Evolutionary conservation across 371 early-diverging fungal genomes (phyloP), one percentile per base, ranked within the genome.

Genomic region (Lichtheimia hyalospora): DNA sequence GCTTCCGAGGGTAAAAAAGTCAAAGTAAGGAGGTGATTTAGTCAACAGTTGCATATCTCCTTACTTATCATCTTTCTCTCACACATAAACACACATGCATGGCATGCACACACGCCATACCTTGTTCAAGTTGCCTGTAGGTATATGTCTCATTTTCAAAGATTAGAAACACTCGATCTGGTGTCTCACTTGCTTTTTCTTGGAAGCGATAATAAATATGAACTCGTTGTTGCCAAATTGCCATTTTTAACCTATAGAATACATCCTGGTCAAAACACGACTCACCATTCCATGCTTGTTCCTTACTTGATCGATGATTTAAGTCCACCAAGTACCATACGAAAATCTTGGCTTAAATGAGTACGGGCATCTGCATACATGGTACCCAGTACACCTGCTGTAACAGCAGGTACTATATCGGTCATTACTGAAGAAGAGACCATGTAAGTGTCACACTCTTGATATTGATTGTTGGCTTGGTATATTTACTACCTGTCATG

Each of bases 191-290:
- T 1, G 68, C 68, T 20, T 49, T 58, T 3, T 71, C 71, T 34
- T 62, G 55, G 43, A 71, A 68, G 1, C 71, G 68, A 40, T 64
- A 67, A 49, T 71, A 71, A 10, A 62, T 15, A 48, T 71, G 63
- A 21, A 63, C 39, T 13, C 25, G 51, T 46, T 63, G 57, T 42
- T 49, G 51, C 8, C 57, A 51, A 12, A 46, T 21, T 18, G 39
- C 43, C 18, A 41, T 18, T 5, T 42, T 43, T 8, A 43, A 27
- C n/a, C 63, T 65, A 21, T 52, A 49, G 3, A n/a, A 49, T 48
- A 39, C 14, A 43, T 14, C 20, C 48, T 65, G 34, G 40, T 48
- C 14, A 43, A 3, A 3, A n/a, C 3, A 24, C 18, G 13, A 46
- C 25, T 20, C 51, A 50, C 14, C 3, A 5, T 10, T 3, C 3